Evolutionary conservation across 2,329 filamentous ascomycete genomes (phyloP).

Genomic region (Cladophialophora immunda): DNA sequence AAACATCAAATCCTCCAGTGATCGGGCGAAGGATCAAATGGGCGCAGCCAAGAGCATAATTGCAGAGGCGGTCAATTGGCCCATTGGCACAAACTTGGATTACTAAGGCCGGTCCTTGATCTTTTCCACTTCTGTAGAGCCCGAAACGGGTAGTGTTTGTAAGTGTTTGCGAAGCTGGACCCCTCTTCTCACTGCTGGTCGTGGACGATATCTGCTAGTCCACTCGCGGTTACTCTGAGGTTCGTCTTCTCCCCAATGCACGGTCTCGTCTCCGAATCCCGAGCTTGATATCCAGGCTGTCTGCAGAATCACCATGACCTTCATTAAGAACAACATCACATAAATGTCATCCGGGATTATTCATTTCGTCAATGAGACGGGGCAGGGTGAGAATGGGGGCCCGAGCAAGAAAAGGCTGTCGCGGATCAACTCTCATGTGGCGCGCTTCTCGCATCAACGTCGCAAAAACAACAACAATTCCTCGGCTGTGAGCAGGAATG

Average conservation of each 20-base stretch:
- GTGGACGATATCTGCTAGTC: not conserved
- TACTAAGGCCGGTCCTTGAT: slow-evolving; percentile 8
- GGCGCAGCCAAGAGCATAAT: slow-evolving; percentile 1
- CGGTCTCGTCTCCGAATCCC: slow-evolving; percentile 8
- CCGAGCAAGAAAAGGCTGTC: slow-evolving; percentile 21
- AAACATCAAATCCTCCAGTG: not conserved
- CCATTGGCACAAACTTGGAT: slow-evolving; percentile 2
- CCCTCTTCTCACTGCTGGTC: slow-evolving; percentile 5
- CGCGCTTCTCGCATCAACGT: slow-evolving; percentile 22
- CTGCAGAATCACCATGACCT: slow-evolving; percentile 15
- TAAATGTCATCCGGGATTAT: slow-evolving; percentile 19
- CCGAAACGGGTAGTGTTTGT: slow-evolving; percentile 20
- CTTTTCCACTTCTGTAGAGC: not conserved
- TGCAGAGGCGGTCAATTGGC: slow-evolving; percentile 11
- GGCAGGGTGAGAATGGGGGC: slow-evolving; percentile 8
- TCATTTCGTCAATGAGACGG: slow-evolving; percentile 23
- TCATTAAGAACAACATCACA: not conserved
- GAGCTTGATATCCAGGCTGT: slow-evolving; percentile 11
- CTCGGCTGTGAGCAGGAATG: not conserved
- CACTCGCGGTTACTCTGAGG: not conserved
- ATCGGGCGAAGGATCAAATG: slow-evolving; percentile 2
- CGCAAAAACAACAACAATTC: slow-evolving; percentile 19
- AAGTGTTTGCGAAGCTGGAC: slow-evolving; percentile 13
- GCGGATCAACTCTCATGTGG: slow-evolving; percentile 20
- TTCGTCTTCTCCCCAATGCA: not conserved